Evolutionary conservation across 129 eudicot species (phyloP).

Genomic region (Calendula officinalis): DNA sequence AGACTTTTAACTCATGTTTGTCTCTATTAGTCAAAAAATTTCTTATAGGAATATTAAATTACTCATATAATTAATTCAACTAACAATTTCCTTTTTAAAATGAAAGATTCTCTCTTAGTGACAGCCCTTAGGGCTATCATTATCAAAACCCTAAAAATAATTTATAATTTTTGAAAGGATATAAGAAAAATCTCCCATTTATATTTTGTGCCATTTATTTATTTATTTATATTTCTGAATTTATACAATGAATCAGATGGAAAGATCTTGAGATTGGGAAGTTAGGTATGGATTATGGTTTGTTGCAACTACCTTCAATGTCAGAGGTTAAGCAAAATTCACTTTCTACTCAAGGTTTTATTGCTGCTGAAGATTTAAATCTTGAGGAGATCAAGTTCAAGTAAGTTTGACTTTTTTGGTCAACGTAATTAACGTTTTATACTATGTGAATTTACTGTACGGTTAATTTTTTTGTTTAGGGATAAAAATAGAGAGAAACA

Average conservation of each 20-base stretch:
- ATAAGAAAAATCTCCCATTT: too few species aligned
- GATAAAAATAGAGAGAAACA: conserved; percentile 92
- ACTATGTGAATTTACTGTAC: neutral
- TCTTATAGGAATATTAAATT: too few species aligned
- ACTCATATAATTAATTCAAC: too few species aligned
- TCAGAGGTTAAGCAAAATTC: conserved; percentile 81
- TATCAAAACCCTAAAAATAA: too few species aligned
- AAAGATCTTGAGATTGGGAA: conserved; percentile 88
- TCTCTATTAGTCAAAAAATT: too few species aligned
- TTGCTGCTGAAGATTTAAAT: conserved; percentile 67
- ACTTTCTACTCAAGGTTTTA: conserved; percentile 70
- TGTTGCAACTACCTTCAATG: conserved; percentile 82
- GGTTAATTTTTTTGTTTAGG: conserved; percentile 33
- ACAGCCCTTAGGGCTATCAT: too few species aligned
- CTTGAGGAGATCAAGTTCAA: conserved; percentile 81
- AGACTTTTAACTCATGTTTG: too few species aligned
- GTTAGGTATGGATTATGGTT: conserved; percentile 90
- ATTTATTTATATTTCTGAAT: neutral
- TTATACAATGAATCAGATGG: conserved; percentile 48
- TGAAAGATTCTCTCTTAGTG: too few species aligned
- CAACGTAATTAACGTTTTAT: neutral
- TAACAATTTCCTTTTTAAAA: too few species aligned
- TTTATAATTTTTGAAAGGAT: too few species aligned
- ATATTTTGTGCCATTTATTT: neutral
- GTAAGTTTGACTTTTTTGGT: conserved; percentile 44